Evolutionary conservation across 208 protist genomes (phyloP).

Genomic region (Wallacemonas sp.): DNA sequence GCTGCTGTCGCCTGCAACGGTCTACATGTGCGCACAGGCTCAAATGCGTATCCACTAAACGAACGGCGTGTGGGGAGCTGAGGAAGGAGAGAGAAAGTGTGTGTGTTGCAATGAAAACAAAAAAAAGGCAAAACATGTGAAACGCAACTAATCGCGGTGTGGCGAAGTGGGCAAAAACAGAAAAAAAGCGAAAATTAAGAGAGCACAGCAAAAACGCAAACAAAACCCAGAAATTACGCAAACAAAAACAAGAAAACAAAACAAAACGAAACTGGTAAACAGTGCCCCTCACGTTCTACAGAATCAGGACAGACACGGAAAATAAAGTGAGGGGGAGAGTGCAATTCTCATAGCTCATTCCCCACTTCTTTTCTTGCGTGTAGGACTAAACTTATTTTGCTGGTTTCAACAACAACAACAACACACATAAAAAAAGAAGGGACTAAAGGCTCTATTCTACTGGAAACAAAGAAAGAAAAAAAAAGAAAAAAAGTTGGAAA

Average conservation of each 20-base stretch:
- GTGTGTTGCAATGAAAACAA: slow-evolving; percentile 2
- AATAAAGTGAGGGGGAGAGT: no score
- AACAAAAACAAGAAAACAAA: not conserved
- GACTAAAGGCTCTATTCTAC: no score
- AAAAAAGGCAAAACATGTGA: slow-evolving; percentile 20
- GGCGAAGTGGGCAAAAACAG: no score
- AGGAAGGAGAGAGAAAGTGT: not conserved
- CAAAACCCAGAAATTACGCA: no score
- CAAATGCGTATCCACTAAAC: not conserved
- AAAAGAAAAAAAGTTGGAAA: slow-evolving; percentile 2
- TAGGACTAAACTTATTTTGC: not conserved
- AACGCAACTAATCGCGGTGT: no score
- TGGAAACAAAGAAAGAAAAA: slow-evolving; percentile 9
- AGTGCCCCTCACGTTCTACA: not conserved
- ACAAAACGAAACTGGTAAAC: not conserved
- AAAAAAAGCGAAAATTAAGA: slow-evolving; percentile 21
- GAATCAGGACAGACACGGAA: no score
- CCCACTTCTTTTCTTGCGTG: no score
- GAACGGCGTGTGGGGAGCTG: no score
- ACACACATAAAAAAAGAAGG: not conserved
- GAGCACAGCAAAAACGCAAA: not conserved
- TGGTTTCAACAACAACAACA: not conserved
- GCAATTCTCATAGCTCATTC: no score
- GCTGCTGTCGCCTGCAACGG: no score
- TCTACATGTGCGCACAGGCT: no score